phyloP scores from a whole-genome alignment of 257 asterid genomes.

The Agastache rugosa region DNA sequence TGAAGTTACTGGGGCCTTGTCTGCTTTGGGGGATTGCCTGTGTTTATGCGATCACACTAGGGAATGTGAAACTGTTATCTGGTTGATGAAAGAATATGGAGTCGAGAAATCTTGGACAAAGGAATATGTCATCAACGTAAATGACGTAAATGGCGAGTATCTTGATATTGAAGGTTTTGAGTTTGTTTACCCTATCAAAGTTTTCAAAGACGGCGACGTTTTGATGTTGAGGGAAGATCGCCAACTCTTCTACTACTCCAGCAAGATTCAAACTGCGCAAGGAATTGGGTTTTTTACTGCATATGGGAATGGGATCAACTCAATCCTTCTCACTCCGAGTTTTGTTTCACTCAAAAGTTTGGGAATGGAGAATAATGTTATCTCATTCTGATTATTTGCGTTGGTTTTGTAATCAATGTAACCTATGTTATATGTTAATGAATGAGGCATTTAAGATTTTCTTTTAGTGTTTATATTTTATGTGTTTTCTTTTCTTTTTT shows the following conservation, averaged over 20 bases:
- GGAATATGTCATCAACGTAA: background rate
- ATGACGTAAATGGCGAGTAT: too few relatives aligned
- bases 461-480: too few relatives aligned
- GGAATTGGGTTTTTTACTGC: background rate
- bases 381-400: background rate
- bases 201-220: conserved; percentile 11
- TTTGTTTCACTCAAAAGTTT: conserved; percentile 43
- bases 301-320: background rate
- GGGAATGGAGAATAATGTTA: conserved; percentile 24
- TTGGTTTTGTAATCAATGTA: background rate
- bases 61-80: background rate
- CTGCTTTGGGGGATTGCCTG: conserved; percentile 26
- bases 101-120: conserved; percentile 1
- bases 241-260: conserved; percentile 33
- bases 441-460: too few relatives aligned
- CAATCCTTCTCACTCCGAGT: conserved; percentile 37
- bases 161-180: conserved; percentile 10
- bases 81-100: conserved; percentile 23
- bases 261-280: conserved; percentile 19
- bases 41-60: conserved; percentile 12
- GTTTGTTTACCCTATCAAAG: conserved; percentile 3
- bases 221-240: background rate
- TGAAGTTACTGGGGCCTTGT: conserved; percentile 10
- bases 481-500: too few relatives aligned
- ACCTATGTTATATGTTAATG: background rate